These are phyloP conservation scores for Suillus alpinus DNA, from an alignment of 768 basidiomycete genomes.

Conservation along the genomic window DNA sequence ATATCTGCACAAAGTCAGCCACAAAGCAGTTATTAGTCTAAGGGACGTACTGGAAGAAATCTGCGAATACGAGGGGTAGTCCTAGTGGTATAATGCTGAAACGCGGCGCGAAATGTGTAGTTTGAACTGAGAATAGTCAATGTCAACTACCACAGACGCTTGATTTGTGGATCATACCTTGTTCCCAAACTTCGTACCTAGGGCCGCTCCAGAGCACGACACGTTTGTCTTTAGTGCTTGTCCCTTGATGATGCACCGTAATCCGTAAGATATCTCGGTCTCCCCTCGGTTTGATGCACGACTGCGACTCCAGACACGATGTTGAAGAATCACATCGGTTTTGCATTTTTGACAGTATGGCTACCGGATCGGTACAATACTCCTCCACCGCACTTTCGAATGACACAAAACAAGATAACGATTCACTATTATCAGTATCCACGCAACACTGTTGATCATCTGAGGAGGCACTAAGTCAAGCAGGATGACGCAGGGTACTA, in stretches of 20 bases:
- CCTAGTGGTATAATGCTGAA: constrained; percentile 29
- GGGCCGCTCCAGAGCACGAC: constrained; percentile 77
- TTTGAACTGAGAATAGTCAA: not conserved
- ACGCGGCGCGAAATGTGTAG: not conserved
- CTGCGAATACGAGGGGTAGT: constrained; percentile 35
- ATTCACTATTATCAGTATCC: not conserved
- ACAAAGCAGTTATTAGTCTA: not conserved
- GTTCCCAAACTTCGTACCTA: constrained; percentile 57
- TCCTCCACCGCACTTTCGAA: constrained; percentile 24
- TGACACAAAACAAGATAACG: constrained; percentile 46
- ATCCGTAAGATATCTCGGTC: constrained; percentile 57
- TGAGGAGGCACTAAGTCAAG: not conserved
- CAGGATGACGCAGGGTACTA: constrained; percentile 1
- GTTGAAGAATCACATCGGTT: constrained; percentile 39
- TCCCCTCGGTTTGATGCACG: constrained; percentile 54
- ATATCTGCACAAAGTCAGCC: constrained; percentile 43
- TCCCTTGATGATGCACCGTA: constrained; percentile 29
- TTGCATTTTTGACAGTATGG: constrained; percentile 37
- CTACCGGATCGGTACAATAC: constrained; percentile 58
- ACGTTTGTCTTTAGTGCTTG: constrained; percentile 17
- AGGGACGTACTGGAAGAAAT: constrained; percentile 57
- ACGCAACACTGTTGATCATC: constrained; percentile 19
- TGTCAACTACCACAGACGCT: not conserved
- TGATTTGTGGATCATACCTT: constrained; percentile 43
- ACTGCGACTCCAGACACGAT: constrained; percentile 36